phyloP scores from a whole-genome alignment of 2,329 filamentous ascomycete species.

The Stemphylium beticola region DNA sequence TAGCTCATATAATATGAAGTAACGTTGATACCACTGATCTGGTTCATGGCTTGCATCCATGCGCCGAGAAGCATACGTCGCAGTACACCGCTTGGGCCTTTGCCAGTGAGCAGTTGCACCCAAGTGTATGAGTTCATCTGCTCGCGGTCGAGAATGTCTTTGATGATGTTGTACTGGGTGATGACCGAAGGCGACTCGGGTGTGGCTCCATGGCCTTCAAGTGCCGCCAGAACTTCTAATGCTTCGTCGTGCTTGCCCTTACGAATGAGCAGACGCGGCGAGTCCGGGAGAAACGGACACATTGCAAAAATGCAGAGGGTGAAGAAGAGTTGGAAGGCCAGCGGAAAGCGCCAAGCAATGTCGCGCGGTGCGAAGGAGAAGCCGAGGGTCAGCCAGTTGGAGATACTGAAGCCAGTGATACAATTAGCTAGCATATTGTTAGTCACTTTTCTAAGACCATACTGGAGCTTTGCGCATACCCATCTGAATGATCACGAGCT shows the following conservation, averaged over 20 bases:
- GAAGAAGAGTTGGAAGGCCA: slow-evolving; percentile 63
- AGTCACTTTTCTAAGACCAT: neutral
- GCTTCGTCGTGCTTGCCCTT: slow-evolving; percentile 57
- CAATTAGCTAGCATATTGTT: slow-evolving; percentile 43
- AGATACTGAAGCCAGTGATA: slow-evolving; percentile 53
- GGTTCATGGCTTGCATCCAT: slow-evolving; percentile 56
- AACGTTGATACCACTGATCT: slow-evolving; percentile 44
- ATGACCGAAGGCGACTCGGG: slow-evolving; percentile 43
- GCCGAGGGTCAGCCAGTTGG: slow-evolving; percentile 53
- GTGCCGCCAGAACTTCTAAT: slow-evolving; percentile 42
- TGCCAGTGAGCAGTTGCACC: slow-evolving; percentile 53
- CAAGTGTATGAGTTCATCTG: slow-evolving; percentile 54
- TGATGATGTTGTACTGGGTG: slow-evolving; percentile 49
- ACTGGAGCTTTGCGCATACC: slow-evolving; percentile 19
- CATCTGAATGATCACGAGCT: slow-evolving; percentile 56
- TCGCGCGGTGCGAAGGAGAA: slow-evolving; percentile 50
- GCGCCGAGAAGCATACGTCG: slow-evolving; percentile 55
- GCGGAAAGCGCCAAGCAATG: slow-evolving; percentile 56
- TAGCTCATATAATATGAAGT: slow-evolving; percentile 51
- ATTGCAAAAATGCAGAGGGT: slow-evolving; percentile 62
- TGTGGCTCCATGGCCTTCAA: slow-evolving; percentile 49
- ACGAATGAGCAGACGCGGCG: slow-evolving; percentile 58
- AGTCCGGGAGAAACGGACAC: slow-evolving; percentile 51
- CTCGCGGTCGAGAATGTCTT: slow-evolving; percentile 52
- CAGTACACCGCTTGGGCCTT: slow-evolving; percentile 50